Evolutionary conservation across 345 rosid genomes (phyloP).

Genomic region (Pelargonium nanum): DNA sequence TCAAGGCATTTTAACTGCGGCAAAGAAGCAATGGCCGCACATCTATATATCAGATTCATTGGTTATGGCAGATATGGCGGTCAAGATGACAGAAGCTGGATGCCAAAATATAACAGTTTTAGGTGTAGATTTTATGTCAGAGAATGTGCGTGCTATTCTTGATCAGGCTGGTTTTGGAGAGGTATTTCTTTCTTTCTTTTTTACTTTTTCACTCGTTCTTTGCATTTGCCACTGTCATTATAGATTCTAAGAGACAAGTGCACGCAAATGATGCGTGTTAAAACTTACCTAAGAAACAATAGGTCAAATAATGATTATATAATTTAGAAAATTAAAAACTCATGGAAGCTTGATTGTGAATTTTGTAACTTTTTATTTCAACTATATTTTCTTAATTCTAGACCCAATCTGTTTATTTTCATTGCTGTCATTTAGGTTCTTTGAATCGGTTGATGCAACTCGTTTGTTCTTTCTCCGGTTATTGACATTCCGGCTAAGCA

Average conservation of each 20-base stretch:
- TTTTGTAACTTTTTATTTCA: too few relatives aligned
- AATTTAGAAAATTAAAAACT: neutral
- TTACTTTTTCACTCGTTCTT: neutral
- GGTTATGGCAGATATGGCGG: conserved; percentile 96
- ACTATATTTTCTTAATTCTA: neutral
- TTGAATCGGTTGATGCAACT: neutral
- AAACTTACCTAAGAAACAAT: neutral
- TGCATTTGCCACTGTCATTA: neutral
- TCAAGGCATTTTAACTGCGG: conserved; percentile 91
- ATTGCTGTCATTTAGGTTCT: neutral
- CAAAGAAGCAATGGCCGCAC: conserved; percentile 87
- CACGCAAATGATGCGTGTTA: neutral
- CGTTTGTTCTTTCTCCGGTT: neutral
- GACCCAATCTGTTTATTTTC: neutral
- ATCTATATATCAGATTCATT: conserved; percentile 87
- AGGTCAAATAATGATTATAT: neutral
- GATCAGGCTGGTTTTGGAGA: conserved; percentile 85
- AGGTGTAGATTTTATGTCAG: conserved; percentile 99
- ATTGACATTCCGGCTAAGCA: conserved; percentile 1
- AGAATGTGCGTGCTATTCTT: conserved; percentile 86
- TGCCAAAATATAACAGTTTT: conserved; percentile 76
- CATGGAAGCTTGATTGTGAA: neutral
- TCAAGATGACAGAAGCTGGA: conserved; percentile 86
- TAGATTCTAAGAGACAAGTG: neutral
- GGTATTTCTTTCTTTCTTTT: conserved; percentile 25